These are phyloP conservation scores for Geum urbanum DNA, from an alignment of 306 rosid species.

Conservation along the genomic window DNA sequence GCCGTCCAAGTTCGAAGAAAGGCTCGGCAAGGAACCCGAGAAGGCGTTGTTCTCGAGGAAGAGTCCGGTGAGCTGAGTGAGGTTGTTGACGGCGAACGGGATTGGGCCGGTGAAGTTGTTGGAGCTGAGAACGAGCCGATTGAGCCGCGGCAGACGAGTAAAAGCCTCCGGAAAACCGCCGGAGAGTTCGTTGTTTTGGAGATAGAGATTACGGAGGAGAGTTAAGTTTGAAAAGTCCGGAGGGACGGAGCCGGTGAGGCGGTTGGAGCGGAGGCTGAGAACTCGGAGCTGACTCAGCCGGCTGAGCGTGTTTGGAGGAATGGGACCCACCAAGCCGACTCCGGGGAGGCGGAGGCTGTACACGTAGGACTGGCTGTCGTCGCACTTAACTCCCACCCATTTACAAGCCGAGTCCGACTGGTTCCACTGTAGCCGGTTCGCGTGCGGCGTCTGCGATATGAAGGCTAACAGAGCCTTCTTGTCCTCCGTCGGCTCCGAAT, in stretches of 20 bases:
- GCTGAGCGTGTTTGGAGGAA: slow-evolving; percentile 67
- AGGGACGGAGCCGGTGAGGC: slow-evolving; percentile 65
- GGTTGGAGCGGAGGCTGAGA: slow-evolving; percentile 80
- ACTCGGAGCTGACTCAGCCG: slow-evolving; percentile 57
- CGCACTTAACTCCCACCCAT: slow-evolving; percentile 81
- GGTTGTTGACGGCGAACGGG: slow-evolving; percentile 66
- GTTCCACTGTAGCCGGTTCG: slow-evolving; percentile 75
- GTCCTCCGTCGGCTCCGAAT: slow-evolving; percentile 75
- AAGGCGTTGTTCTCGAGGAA: slow-evolving; percentile 56
- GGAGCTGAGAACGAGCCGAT: slow-evolving; percentile 70
- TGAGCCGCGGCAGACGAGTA: slow-evolving; percentile 49
- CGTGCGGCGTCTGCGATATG: slow-evolving; percentile 52
- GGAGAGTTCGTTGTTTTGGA: slow-evolving; percentile 53
- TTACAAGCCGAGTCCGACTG: slow-evolving; percentile 64
- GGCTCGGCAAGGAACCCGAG: slow-evolving; percentile 62
- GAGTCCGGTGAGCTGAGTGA: slow-evolving; percentile 63
- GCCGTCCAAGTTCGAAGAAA: slow-evolving; percentile 11
- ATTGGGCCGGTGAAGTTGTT: slow-evolving; percentile 71
- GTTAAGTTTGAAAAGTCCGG: slow-evolving; percentile 70
- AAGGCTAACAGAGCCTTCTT: slow-evolving; percentile 86
- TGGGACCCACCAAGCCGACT: slow-evolving; percentile 65
- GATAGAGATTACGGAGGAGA: slow-evolving; percentile 59
- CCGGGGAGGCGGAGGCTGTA: slow-evolving; percentile 67
- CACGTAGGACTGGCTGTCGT: slow-evolving; percentile 43
- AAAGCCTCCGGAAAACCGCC: slow-evolving; percentile 55